Evolutionary conservation across 768 basidiomycete genomes (phyloP), one percentile per base, ranked within the genome.

Genomic region (Tulasnella sp.): DNA sequence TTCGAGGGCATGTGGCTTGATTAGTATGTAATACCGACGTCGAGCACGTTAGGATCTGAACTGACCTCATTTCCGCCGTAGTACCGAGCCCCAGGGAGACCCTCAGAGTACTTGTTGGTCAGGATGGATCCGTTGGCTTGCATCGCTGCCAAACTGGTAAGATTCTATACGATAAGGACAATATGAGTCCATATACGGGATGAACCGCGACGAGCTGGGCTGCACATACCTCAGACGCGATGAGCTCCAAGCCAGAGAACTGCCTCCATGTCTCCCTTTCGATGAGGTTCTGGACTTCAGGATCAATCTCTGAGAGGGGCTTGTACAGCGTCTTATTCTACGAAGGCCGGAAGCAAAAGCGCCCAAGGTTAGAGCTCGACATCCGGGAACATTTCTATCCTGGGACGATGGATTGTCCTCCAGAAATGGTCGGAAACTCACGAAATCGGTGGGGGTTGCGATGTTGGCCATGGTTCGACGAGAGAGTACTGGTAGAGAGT

Each of bases 41-140:
- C 11, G 34, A 15, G 15, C 17, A 32, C 27, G 51, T 52, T 44
- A 19, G 17, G 21, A 52, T 26, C 23, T 30, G 23, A 52, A 64
- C 69, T 64, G 67, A 72, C 70, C 74, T 98, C 96, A 76, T 98
- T 99, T 60, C 95, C 95, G 67, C 92, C 93, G 66, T 95, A 97
- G 76, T 96, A 96, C 61, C 94, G 85, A 47, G 93, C 94, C 58
- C 82, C 83, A n/a, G 96, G 96, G 50, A 98, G 89, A 78, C 96
- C 96, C 75, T 98, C 96, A 21, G 96, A 98, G 79, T 96, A 96
- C 76, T 97, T 98, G 83, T 96, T 96, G 71, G 95, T 97, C 70
- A 98, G 73, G 71, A 99, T 94, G 58, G 95, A 97, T 51, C 96
- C 96, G 74, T 97, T 97, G 64, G 94, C 95, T 74, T 98, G 89